Base-by-base conservation (phyloP, 768 basidiomycete species). In the Collybia sordida region DNA sequence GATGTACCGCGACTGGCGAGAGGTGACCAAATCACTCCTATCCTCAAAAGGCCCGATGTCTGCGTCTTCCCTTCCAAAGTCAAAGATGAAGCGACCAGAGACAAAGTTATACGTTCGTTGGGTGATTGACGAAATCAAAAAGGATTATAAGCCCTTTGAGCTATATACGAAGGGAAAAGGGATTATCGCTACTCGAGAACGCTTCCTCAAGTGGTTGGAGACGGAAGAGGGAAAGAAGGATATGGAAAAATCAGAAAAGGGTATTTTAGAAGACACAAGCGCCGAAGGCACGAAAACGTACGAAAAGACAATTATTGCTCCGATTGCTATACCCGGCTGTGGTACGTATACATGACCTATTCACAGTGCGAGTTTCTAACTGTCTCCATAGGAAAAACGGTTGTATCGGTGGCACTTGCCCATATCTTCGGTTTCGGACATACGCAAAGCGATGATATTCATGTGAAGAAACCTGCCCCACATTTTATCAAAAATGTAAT, bases 1-100 rank as follows among this genome's bases (percentile, higher is more conserved):
- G 80, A 95, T 96, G 85, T 98, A 97, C 70, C 87, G 97, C 48
- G 91, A 95, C 64, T 98, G 94, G 93, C 80, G 96, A 48, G 96
- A 98, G 68, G 77, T 95, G 45, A 98, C 97, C 5, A 90, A 91
- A 64, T 68, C 65, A 9, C 73, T 96, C n/a, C 73, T 94, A 7
- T 59, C 70, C 6, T 62, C 63, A 18, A 60, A 54, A 36, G 62
- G 55, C 7, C 51, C 60, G 56, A 45, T 66, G 52, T 54, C 52
- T 14, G 60, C 68, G 1, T 65, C 62, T 4, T 68, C 68, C 36
- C 64, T 91, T 8, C 79, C 86, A 1, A 82, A 82, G 63, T 69
- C 74, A 37, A 90, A 85, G 72, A 72, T 93, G 72, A 80, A 80
- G 57, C 75, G 92, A 48, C 70, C 81, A 7, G 94, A 98, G 72